These are phyloP conservation scores for Sporisorium sorghi DNA, from an alignment of 1,284 basidiomycete genomes.

Conservation along the genomic window DNA sequence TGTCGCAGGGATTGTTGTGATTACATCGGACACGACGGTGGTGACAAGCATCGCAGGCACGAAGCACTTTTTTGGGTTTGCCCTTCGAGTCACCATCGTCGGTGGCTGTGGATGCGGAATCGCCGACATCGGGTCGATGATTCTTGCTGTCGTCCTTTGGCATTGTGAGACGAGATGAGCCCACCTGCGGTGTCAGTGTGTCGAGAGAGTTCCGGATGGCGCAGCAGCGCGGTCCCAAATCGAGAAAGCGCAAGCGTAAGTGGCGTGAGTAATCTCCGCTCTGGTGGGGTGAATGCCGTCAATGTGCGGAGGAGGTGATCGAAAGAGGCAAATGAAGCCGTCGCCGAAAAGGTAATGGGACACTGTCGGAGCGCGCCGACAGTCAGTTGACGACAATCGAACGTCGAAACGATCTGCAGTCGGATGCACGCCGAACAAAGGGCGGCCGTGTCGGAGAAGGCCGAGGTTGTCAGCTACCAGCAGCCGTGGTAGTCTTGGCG, in stretches of 20 bases:
- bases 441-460: neutral
- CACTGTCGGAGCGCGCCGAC: slow-evolving; percentile 1
- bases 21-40: slow-evolving; percentile 58
- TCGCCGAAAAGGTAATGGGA: neutral
- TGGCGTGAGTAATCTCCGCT: neutral
- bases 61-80: slow-evolving; percentile 49
- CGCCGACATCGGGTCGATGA: slow-evolving; percentile 15
- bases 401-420: slow-evolving; percentile 4
- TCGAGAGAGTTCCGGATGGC: neutral
- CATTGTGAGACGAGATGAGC: slow-evolving; percentile 23
- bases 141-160: slow-evolving; percentile 43
- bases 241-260: neutral
- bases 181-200: neutral
- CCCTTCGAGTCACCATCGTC: slow-evolving; percentile 36
- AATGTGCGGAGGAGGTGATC: neutral
- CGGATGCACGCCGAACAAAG: slow-evolving; percentile 7
- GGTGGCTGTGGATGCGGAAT: slow-evolving; percentile 14
- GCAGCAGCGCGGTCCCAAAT: neutral
- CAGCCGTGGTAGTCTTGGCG: neutral
- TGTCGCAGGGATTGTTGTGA: slow-evolving; percentile 59
- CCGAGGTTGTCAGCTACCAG: neutral
- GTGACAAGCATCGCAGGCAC: slow-evolving; percentile 52
- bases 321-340: slow-evolving; percentile 2
- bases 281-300: neutral
- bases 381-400: neutral